These are phyloP conservation scores for Aspergillus quadricinctus DNA, from an alignment of 2,329 filamentous ascomycete species.

Conservation along the genomic window DNA sequence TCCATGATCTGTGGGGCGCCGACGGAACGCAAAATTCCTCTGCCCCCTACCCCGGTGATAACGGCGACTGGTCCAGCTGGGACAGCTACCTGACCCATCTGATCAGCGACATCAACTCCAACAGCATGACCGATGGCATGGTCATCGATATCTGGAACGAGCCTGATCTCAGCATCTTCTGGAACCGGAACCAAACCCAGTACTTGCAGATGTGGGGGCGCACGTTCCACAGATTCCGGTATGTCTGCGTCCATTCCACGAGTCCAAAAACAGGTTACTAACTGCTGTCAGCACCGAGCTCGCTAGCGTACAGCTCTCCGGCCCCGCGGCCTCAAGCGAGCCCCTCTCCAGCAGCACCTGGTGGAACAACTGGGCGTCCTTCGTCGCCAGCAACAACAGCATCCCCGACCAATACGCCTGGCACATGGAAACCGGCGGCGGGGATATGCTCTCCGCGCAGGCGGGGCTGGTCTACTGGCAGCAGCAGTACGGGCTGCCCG, in stretches of 20 bases:
- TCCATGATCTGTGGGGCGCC: constrained; percentile 8
- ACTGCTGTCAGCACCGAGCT: not conserved
- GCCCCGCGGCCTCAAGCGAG: constrained; percentile 35
- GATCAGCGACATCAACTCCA: constrained; percentile 16
- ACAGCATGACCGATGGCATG: constrained; percentile 32
- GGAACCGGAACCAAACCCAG: constrained; percentile 33
- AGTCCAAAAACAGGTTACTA: too few species aligned
- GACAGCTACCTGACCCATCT: constrained; percentile 12
- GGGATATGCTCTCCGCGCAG: constrained; percentile 28
- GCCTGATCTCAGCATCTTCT: constrained; percentile 42
- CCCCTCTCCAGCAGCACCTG: constrained; percentile 34
- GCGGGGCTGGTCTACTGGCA: constrained; percentile 23
- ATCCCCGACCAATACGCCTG: constrained; percentile 45
- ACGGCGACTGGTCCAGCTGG: constrained; percentile 4
- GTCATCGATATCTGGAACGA: constrained; percentile 54
- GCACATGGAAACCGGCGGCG: constrained; percentile 37
- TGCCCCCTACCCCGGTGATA: constrained; percentile 3
- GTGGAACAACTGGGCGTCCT: constrained; percentile 39
- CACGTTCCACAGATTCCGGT: constrained; percentile 37
- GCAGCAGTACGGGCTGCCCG: constrained; percentile 26
- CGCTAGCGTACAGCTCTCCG: constrained; percentile 28
- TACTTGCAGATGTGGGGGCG: constrained; percentile 40
- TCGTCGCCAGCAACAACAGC: constrained; percentile 33
- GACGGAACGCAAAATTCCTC: constrained; percentile 1
- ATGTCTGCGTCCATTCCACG: constrained; percentile 6